These are phyloP conservation scores for Clarireedia sp. DNA, from an alignment of 2,329 filamentous ascomycete species.

Conservation along the genomic window DNA sequence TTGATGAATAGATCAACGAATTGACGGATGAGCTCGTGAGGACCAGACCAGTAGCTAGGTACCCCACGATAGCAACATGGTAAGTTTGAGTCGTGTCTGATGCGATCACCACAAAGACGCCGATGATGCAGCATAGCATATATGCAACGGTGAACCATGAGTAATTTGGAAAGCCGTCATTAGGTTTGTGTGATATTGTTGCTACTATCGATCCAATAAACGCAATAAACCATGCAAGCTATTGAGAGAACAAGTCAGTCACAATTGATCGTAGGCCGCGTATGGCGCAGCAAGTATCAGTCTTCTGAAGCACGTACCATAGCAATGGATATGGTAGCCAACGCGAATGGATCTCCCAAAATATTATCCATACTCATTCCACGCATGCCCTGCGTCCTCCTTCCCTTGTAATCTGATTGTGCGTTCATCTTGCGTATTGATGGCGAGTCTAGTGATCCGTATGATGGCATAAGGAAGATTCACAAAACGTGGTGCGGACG, in stretches of 20 bases:
- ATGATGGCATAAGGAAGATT: slow-evolving; percentile 52
- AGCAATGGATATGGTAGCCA: slow-evolving; percentile 88
- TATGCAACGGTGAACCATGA: slow-evolving; percentile 89
- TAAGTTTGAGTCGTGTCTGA: slow-evolving; percentile 82
- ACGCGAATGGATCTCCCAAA: slow-evolving; percentile 89
- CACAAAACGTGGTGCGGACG: background rate
- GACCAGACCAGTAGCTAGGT: slow-evolving; percentile 74
- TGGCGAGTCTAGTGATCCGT: slow-evolving; percentile 65
- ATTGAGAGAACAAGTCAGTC: slow-evolving; percentile 14
- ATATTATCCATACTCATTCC: slow-evolving; percentile 78
- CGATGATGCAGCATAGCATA: slow-evolving; percentile 73
- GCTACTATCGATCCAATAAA: slow-evolving; percentile 81
- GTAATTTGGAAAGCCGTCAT: slow-evolving; percentile 65
- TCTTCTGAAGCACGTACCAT: slow-evolving; percentile 52
- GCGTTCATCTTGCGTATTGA: slow-evolving; percentile 77
- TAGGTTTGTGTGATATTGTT: slow-evolving; percentile 39
- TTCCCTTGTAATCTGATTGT: slow-evolving; percentile 45
- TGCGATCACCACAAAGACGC: slow-evolving; percentile 73
- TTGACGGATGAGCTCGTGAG: slow-evolving; percentile 83
- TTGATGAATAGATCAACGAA: slow-evolving; percentile 68
- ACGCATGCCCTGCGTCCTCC: slow-evolving; percentile 43
- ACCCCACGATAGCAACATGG: slow-evolving; percentile 84
- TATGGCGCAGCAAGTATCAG: background rate
- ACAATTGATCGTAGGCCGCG: background rate
- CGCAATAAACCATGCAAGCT: slow-evolving; percentile 94